phyloP scores from a whole-genome alignment of 2,329 filamentous ascomycete species.

The Trichoderma afroharzianum region DNA sequence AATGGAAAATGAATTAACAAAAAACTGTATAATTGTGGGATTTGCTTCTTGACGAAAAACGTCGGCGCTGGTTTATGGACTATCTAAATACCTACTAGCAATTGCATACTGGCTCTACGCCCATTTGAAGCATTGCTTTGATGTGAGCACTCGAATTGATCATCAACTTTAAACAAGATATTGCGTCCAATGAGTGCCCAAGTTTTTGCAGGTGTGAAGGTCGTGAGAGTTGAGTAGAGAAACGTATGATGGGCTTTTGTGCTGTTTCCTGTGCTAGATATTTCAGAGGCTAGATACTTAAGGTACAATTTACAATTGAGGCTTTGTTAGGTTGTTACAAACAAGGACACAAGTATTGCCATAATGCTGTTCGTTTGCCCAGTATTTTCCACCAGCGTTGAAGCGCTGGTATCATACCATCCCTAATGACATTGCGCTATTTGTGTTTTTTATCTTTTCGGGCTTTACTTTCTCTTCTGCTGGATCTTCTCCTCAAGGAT shows the following conservation, averaged over 20 bases:
- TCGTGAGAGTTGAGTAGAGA: neutral
- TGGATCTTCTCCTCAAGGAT: constrained; percentile 77
- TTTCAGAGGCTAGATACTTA: neutral
- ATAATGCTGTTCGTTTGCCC: neutral
- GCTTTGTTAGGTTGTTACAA: neutral
- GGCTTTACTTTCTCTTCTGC: constrained; percentile 62
- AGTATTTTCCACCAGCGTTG: neutral
- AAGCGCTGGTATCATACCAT: neutral
- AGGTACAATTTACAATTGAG: neutral
- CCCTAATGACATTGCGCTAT: neutral
- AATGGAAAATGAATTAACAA: constrained; percentile 20
- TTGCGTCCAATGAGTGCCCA: neutral
- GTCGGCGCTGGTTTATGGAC: constrained; percentile 31
- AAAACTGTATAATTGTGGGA: constrained; percentile 28
- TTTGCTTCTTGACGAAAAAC: constrained; percentile 32
- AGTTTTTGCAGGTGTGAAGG: neutral
- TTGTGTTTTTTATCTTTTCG: neutral
- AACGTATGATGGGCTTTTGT: neutral
- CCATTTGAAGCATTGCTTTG: constrained; percentile 25
- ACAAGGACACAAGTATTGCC: neutral
- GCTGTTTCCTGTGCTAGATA: neutral
- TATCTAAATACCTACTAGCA: constrained; percentile 19
- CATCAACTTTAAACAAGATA: neutral
- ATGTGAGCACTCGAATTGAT: constrained; percentile 16
- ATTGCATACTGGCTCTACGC: constrained; percentile 27